Base-by-base conservation (phyloP, 345 rosid genomes). In the Citrus unshiu region DNA sequence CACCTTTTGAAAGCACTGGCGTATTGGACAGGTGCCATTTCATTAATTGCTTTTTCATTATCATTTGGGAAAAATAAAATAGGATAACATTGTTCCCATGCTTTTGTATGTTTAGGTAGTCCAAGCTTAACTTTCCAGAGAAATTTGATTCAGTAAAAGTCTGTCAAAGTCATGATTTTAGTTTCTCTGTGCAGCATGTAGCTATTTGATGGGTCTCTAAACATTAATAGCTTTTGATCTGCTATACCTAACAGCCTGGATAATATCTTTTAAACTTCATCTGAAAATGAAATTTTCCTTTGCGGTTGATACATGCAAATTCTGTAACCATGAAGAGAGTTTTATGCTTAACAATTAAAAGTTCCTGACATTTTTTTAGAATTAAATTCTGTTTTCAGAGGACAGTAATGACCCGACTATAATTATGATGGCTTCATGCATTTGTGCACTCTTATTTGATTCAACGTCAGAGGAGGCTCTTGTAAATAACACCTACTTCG, bases 351-450 rank as follows among this genome's bases (percentile, higher is more conserved):
- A 37, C 57, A 58, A 72, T 19, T 18, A 12, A 18, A 24, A 54
- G 43, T 21, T 70, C 9, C 6, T 80, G 56, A 69, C n/a, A 21
- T 68, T 74, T 24, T 1, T 68, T 79, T 80, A 35, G 5, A 34
- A 34, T 68, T 79, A 40, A 40, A 43, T 43, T 51, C 57, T 61
- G 43, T 70, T 49, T 80, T 61, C 89, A 94, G 97, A 86, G 80
- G 68, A 85, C 68, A 77, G 77, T 61, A 60, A 77, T 71, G 94
- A 94, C 70, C 82, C 78, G 34, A 88, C 94, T 37, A 72, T 83
- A 54, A 61, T 80, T 4, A 86, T 91, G 93, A 89, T 94, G 99
- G 95, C 93, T 79, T 87, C 95, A 69, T 91, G 94, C 84, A 87
- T 96, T 73, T 89, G 93, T 84, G 79, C 93, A 7, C 79, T 95